Percentiles rank a stretch among this genome's conserved stretches.
phyloP scores from a whole-genome alignment of 176 grass and related monocot genomes.

The Metroxylon sagu region DNA sequence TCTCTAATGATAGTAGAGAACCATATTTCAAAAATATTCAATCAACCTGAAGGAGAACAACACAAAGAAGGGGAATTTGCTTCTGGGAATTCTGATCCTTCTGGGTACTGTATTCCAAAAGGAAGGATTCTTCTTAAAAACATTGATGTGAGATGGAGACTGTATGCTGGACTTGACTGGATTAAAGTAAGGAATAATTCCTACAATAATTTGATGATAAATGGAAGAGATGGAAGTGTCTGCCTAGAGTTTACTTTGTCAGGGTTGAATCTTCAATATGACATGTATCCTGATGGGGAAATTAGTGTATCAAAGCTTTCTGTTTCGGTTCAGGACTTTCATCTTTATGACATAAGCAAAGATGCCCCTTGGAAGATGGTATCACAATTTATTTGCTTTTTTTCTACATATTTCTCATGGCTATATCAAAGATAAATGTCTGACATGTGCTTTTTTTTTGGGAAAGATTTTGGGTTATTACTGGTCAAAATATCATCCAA shows the following conservation, averaged over 20 bases:
- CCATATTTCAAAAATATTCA: conserved; percentile 63
- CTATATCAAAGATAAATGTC: too few species aligned
- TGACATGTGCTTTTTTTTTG: conserved; percentile 15
- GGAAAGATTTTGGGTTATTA: conserved; percentile 83
- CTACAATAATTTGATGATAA: conserved; percentile 13
- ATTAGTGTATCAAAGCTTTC: conserved; percentile 66
- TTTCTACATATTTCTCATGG: too few species aligned
- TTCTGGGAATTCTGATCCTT: conserved; percentile 25
- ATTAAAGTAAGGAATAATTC: conserved; percentile 33
- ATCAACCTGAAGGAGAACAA: conserved; percentile 12
- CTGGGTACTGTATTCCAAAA: conserved; percentile 54
- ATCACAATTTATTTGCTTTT: conserved; percentile 13
- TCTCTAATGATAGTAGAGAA: conserved; percentile 73
- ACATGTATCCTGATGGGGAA: conserved; percentile 85
- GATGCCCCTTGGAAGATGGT: conserved; percentile 97
- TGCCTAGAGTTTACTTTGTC: conserved; percentile 59
- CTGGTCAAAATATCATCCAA: conserved; percentile 71
- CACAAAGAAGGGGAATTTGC: conserved; percentile 33
- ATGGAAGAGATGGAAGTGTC: conserved; percentile 54
- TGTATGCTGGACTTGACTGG: conserved; percentile 84
- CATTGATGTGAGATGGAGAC: conserved; percentile 73
- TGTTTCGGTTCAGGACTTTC: conserved; percentile 50
- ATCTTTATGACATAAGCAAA: conserved; percentile 70
- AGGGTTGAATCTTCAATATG: conserved; percentile 62
- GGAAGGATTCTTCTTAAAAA: conserved; percentile 58